Evolutionary conservation across 2,329 filamentous ascomycete species (phyloP).

Genomic region (Pseudogymnoascus sp.): DNA sequence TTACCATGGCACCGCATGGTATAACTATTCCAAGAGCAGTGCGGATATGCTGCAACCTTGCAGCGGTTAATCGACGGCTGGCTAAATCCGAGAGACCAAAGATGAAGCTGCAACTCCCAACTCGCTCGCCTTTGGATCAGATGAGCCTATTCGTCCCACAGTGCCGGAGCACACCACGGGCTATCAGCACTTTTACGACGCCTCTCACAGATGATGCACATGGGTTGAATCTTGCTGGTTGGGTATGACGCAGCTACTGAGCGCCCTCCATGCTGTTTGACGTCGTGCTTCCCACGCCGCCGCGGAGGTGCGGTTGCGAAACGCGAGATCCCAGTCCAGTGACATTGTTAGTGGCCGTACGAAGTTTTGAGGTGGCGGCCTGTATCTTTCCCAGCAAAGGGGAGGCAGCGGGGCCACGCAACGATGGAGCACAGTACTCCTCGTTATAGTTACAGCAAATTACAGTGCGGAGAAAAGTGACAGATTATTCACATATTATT

Average conservation of each 20-base stretch:
- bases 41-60: neutral
- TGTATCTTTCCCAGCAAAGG: neutral
- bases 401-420: neutral
- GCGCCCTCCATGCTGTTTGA: neutral
- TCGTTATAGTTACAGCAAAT: neutral
- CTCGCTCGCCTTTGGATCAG: neutral
- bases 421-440: neutral
- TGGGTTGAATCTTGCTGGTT: neutral
- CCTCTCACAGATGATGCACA: slow-evolving; percentile 2
- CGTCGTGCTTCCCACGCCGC: slow-evolving; percentile 1
- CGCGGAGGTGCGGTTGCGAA: slow-evolving; percentile 3
- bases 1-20: neutral
- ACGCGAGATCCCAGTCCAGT: neutral
- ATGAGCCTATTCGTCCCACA: neutral
- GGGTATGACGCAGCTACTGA: neutral
- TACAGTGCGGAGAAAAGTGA: neutral
- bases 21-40: neutral
- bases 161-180: neutral
- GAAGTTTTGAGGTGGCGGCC: neutral
- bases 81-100: slow-evolving; percentile 3
- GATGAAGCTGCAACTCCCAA: neutral
- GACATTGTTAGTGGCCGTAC: neutral
- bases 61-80: neutral
- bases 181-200: neutral
- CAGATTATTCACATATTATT: neutral